Conservation (phyloP, 108 stramenopile genomes). For the Nitzschia palea region DNA sequence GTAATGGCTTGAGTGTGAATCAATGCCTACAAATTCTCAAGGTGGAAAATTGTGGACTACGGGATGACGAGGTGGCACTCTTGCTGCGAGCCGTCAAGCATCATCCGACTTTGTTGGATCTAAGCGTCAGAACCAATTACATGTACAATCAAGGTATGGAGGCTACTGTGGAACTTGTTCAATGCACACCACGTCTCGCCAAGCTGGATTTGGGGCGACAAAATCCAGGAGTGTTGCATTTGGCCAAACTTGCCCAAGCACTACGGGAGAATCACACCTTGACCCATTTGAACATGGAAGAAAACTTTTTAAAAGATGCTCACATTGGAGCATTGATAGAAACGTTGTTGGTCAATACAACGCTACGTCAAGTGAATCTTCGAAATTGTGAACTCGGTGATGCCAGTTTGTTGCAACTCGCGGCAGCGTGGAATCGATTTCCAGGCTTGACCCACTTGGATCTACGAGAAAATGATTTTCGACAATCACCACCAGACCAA, state of each 20-base stretch:
- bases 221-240: slow-evolving; percentile 17
- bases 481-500: slow-evolving; percentile 1
- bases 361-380: slow-evolving; percentile 11
- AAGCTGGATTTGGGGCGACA: slow-evolving; percentile 15
- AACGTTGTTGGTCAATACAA: slow-evolving; percentile 3
- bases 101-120: slow-evolving; percentile 4
- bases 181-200: not conserved
- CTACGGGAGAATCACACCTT: not conserved
- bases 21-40: not conserved
- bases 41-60: slow-evolving; percentile 11
- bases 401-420: not conserved
- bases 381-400: slow-evolving; percentile 8
- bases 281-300: not conserved
- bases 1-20: not conserved
- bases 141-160: not conserved
- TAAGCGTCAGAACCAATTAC: slow-evolving; percentile 9
- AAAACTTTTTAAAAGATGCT: slow-evolving; percentile 4
- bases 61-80: slow-evolving; percentile 13
- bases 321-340: slow-evolving; percentile 5
- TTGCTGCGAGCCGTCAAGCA: not conserved
- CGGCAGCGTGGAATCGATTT: not conserved
- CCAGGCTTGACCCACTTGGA: not conserved
- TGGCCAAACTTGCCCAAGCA: not conserved
- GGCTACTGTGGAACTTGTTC: not conserved
- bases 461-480: slow-evolving; percentile 3